Conservation (phyloP, 352 stramenopile genomes). For the Aphanomyces cochlioides region DNA sequence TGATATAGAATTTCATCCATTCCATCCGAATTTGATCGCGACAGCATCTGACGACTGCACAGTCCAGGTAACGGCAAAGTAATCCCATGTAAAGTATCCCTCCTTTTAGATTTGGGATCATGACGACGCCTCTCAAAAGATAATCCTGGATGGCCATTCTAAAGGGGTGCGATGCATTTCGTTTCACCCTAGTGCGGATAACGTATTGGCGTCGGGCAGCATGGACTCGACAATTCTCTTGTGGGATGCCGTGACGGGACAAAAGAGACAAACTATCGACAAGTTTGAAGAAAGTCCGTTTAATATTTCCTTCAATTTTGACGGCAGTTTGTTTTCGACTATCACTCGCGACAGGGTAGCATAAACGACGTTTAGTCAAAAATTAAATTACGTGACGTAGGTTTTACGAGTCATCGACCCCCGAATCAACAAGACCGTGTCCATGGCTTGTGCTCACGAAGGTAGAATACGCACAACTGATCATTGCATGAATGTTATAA, state of each 20-base stretch:
- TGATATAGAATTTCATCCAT: constrained; percentile 60
- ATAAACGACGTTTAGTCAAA: not conserved
- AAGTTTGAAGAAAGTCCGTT: constrained; percentile 74
- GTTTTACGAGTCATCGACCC: constrained; percentile 73
- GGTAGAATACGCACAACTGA: too few relatives aligned
- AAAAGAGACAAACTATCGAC: constrained; percentile 38
- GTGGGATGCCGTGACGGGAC: constrained; percentile 66
- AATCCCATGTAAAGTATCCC: not conserved
- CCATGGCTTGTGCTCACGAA: constrained; percentile 68
- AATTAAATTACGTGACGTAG: not conserved
- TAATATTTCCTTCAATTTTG: constrained; percentile 65
- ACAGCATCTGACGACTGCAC: constrained; percentile 55
- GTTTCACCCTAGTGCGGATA: constrained; percentile 61
- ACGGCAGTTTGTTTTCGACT: constrained; percentile 61
- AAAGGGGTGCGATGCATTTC: constrained; percentile 52
- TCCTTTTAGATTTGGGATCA: constrained; percentile 9
- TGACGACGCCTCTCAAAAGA: not conserved
- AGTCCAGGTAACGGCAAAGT: constrained; percentile 40
- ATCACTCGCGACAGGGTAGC: constrained; percentile 53
- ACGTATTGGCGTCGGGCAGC: constrained; percentile 58
- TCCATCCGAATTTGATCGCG: constrained; percentile 49
- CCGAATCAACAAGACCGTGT: constrained; percentile 49
- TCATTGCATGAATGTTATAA: not conserved
- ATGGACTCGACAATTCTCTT: constrained; percentile 61
- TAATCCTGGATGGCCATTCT: constrained; percentile 45